Evolutionary conservation across 2,329 filamentous ascomycete species (phyloP).

Genomic region (Fusarium pseudograminearum): DNA sequence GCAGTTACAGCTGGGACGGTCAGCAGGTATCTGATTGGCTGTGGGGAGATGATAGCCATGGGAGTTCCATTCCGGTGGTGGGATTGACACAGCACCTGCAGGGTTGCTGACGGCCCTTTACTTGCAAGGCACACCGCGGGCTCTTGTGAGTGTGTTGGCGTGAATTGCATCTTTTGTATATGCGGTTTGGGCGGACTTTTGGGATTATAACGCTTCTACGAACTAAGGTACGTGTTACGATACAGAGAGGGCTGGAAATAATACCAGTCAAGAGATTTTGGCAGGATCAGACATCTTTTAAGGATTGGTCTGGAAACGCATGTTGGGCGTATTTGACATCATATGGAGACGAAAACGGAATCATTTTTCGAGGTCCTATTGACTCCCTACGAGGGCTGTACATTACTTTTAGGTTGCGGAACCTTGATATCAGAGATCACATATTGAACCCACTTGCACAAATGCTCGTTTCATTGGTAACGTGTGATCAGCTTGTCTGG

Average conservation of each 20-base stretch:
- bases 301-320: background rate
- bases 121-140: background rate
- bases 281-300: background rate
- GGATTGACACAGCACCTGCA: constrained; percentile 37
- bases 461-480: background rate
- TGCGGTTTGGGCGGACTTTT: constrained; percentile 2
- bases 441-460: background rate
- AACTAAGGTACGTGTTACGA: constrained; percentile 22
- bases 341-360: constrained; percentile 19
- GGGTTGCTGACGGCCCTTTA: constrained; percentile 7
- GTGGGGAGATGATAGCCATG: constrained; percentile 34
- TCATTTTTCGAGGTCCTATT: constrained; percentile 23
- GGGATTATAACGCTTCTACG: constrained; percentile 20
- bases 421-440: background rate
- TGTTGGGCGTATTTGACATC: constrained; percentile 14
- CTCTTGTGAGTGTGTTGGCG: background rate
- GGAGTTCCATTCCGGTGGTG: constrained; percentile 23
- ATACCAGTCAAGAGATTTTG: background rate
- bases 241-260: background rate
- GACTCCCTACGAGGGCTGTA: constrained; percentile 14
- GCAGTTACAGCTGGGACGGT: constrained; percentile 30
- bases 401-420: background rate
- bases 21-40: constrained; percentile 43
- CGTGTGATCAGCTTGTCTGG: background rate
- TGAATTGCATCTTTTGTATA: constrained; percentile 5